These are phyloP conservation scores for Penicillium malachiteum DNA, from an alignment of 495 filamentous ascomycete genomes.

Conservation along the genomic window DNA sequence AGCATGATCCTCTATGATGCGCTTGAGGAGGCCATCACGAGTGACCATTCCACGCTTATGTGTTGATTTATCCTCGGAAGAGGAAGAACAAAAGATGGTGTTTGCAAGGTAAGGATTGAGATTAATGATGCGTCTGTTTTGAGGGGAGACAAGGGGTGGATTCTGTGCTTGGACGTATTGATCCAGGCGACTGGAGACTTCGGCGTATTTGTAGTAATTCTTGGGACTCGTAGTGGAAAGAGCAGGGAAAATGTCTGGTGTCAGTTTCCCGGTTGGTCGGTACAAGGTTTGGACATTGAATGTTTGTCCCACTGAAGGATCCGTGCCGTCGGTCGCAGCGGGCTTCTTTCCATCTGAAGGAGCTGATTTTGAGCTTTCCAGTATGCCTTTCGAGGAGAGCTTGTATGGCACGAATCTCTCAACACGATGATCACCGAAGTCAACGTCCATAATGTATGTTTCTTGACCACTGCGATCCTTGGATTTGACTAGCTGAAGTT, in stretches of 20 bases:
- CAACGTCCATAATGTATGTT: conserved; percentile 64
- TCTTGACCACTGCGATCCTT: conserved; percentile 69
- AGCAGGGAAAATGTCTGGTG: conserved; percentile 52
- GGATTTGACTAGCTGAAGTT: conserved; percentile 58
- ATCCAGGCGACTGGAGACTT: conserved; percentile 40
- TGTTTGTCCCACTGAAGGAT: conserved; percentile 56
- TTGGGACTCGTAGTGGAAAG: conserved; percentile 42
- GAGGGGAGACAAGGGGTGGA: conserved; percentile 52
- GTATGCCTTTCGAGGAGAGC: conserved; percentile 46
- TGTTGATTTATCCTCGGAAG: conserved; percentile 54
- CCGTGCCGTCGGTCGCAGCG: conserved; percentile 35
- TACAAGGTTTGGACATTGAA: conserved; percentile 55
- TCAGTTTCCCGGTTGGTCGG: conserved; percentile 55
- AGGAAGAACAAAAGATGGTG: conserved; percentile 53
- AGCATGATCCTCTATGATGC: conserved; percentile 50
- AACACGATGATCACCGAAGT: conserved; percentile 58
- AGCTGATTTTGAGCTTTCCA: conserved; percentile 35
- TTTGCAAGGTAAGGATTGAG: conserved; percentile 64
- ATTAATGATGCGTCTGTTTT: conserved; percentile 64
- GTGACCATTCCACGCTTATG: conserved; percentile 59
- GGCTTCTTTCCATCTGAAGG: conserved; percentile 41
- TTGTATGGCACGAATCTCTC: conserved; percentile 62
- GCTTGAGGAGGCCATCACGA: conserved; percentile 62
- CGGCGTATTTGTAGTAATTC: conserved; percentile 54
- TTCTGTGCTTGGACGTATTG: conserved; percentile 52